Conservation (phyloP, 345 rosid species). For the Raphanus sativus region DNA sequence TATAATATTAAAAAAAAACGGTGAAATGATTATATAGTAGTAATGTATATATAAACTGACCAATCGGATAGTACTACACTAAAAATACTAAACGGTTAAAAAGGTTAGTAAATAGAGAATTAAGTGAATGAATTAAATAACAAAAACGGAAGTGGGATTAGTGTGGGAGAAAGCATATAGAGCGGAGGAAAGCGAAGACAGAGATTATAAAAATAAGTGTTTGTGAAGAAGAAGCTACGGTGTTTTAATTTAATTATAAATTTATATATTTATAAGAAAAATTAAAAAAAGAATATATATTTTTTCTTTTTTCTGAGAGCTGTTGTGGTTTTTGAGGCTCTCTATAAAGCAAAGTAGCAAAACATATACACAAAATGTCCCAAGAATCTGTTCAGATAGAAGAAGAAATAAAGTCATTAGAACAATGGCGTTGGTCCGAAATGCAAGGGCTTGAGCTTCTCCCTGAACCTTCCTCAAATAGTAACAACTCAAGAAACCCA, state of each 20-base stretch:
- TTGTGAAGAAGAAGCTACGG: slow-evolving; percentile 39
- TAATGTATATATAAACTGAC: not conserved
- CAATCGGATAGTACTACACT: not conserved
- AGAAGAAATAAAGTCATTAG: slow-evolving; percentile 62
- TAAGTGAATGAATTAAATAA: not conserved
- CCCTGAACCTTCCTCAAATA: slow-evolving; percentile 38
- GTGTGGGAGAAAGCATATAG: slow-evolving; percentile 40
- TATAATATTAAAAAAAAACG: too few relatives aligned
- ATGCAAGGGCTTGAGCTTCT: slow-evolving; percentile 98
- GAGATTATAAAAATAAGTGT: slow-evolving; percentile 31
- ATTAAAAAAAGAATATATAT: not conserved
- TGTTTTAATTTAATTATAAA: not conserved
- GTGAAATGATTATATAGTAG: too few relatives aligned
- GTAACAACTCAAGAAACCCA: slow-evolving; percentile 28
- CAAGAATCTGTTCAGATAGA: slow-evolving; percentile 51
- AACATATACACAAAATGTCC: slow-evolving; percentile 68
- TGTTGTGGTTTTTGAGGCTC: slow-evolving; percentile 39
- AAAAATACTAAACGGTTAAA: not conserved
- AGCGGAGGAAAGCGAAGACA: slow-evolving; percentile 35
- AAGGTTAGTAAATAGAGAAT: not conserved
- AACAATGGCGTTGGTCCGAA: slow-evolving; percentile 97
- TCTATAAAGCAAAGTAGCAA: slow-evolving; percentile 43
- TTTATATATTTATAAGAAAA: not conserved
- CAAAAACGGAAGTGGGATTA: slow-evolving; percentile 24
- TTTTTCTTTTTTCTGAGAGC: slow-evolving; percentile 17